Evolutionary conservation across 148 eudicot species (phyloP), one percentile per base, ranked within the genome.

Genomic region (Bassia scoparia): DNA sequence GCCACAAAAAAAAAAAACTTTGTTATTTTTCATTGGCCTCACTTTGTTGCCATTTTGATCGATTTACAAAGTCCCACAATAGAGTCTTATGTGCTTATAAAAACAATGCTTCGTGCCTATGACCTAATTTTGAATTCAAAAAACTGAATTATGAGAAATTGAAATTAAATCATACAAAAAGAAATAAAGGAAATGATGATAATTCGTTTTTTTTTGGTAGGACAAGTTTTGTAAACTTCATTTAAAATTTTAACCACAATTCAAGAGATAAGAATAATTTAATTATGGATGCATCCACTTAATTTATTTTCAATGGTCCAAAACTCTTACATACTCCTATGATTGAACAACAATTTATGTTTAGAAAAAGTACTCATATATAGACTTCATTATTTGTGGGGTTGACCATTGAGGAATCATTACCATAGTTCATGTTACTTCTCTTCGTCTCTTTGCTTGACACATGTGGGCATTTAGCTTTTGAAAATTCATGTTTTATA

Each of bases 71-170:
- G 56, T 18, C 67, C 67, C 55, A 71, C 67, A 41, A 41, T 24
- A 7, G 23, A 71, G 53, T 58, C 65, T 59, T 38, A 72, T 23
- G 46, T 18, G 33, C 31, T 66, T 68, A 58, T 58, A 68, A 67
- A 67, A 67, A 58, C 78, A 75, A n/a, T n/a, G 46, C 54, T 54
- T 58, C 78, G 67, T 75, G 78, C 59, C 59, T 24, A 75, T 75
- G 72, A 31, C 67, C 78, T n/a, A 5, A 37, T 37, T 0, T 41
- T 41, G 67, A 7, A 67, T 44, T 68, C 21, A n/a, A 56, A 65
- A 49, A 49, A 30, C 23, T n/a, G 18, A 63, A 20, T 46, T 62
- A 30, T 70, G 31, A 41, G 33, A 18, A 38, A 17, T 38, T 55
- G 30, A 35, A 37, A 37, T 49, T 49, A 52, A 20, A 20, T 24